Percentiles rank a stretch among this genome's conserved stretches.
Evolutionary conservation across 805 yeast species (phyloP).

Genomic region (Metschnikowia cerradonensis): DNA sequence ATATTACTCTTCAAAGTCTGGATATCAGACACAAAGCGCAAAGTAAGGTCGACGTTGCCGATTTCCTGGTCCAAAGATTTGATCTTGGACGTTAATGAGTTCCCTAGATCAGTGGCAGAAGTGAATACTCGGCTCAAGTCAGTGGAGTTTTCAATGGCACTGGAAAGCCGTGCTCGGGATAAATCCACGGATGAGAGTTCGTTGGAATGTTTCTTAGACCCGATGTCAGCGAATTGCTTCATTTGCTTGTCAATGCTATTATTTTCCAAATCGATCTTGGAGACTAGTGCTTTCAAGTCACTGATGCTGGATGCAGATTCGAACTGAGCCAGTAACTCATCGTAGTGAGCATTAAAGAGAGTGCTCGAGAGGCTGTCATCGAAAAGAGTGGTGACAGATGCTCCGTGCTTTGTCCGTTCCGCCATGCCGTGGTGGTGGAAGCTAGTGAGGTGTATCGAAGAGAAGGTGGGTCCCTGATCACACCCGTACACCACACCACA

Average conservation of each 20-base stretch:
- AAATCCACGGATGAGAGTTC: conserved; percentile 51
- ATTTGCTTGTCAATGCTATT: conserved; percentile 24
- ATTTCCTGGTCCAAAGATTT: conserved; percentile 68
- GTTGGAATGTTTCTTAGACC: conserved; percentile 30
- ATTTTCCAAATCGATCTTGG: conserved; percentile 26
- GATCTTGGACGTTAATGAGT: conserved; percentile 64
- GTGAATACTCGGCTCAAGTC: conserved; percentile 51
- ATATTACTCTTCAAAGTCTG: conserved; percentile 64
- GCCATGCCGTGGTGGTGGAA: conserved; percentile 2
- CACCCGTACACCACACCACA: conserved; percentile 6
- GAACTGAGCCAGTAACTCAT: conserved; percentile 12
- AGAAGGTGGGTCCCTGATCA: neutral
- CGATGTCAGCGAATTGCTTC: conserved; percentile 21
- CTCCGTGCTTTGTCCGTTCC: neutral
- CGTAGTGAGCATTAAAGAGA: conserved; percentile 8
- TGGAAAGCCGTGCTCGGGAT: conserved; percentile 58
- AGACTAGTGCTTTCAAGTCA: conserved; percentile 26
- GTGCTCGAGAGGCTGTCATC: conserved; percentile 9
- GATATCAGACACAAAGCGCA: conserved; percentile 61
- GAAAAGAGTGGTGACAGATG: conserved; percentile 11
- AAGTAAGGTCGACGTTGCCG: conserved; percentile 56
- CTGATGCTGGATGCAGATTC: conserved; percentile 23
- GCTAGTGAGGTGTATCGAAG: conserved; percentile 1
- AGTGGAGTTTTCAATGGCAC: conserved; percentile 55
- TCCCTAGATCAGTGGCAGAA: conserved; percentile 62